A percentile compares a stretch with the other conserved stretches of the same genome.
Conservation (phyloP, 768 basidiomycete species). For the Myochromella boudieri region DNA sequence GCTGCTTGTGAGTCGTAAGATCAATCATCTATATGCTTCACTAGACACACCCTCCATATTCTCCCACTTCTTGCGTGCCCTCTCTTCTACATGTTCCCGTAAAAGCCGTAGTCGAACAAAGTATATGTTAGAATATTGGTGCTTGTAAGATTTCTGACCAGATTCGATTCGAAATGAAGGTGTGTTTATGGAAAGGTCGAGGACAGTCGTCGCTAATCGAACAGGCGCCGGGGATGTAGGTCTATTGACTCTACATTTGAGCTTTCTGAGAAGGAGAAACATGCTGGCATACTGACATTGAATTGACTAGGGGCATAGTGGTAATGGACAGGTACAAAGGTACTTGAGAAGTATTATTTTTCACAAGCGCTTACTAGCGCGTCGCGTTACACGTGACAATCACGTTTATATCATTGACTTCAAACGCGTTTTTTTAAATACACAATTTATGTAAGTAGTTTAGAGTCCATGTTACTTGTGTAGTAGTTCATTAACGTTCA, state of each 20-base stretch:
- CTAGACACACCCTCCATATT: constrained; percentile 35
- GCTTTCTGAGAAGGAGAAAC: not conserved
- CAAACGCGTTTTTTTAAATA: too few relatives aligned
- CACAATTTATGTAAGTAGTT: too few relatives aligned
- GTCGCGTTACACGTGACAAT: constrained; percentile 15
- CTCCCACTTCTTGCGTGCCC: constrained; percentile 41
- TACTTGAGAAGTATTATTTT: constrained; percentile 7
- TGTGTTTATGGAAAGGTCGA: constrained; percentile 32
- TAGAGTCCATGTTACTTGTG: too few relatives aligned
- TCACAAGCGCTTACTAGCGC: too few relatives aligned
- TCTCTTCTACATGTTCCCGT: constrained; percentile 39
- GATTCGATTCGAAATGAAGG: constrained; percentile 47
- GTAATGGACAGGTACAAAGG: not conserved
- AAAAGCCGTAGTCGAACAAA: constrained; percentile 45
- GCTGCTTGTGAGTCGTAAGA: not conserved
- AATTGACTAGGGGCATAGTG: constrained; percentile 14
- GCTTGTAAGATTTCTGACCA: constrained; percentile 48
- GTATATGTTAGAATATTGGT: constrained; percentile 61
- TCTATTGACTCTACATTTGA: constrained; percentile 15
- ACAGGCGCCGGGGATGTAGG: constrained; percentile 21
- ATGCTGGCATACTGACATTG: constrained; percentile 8
- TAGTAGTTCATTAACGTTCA: not conserved
- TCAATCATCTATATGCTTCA: not conserved
- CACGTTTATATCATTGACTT: not conserved
- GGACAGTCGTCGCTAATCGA: constrained; percentile 38